phyloP scores from a whole-genome alignment of 177 flowering plant genomes.

The Telopea speciosissima region DNA sequence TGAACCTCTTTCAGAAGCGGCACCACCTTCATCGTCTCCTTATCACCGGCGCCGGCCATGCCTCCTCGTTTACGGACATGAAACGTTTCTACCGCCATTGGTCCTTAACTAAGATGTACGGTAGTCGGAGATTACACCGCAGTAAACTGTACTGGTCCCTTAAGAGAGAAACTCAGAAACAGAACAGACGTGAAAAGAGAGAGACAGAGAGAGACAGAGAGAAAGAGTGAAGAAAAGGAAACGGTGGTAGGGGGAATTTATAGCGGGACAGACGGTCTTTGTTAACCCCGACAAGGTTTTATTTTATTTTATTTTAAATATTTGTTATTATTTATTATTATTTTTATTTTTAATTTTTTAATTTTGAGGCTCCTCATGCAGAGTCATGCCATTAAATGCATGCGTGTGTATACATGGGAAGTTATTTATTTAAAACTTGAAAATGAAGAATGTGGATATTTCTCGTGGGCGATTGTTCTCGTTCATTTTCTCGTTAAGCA shows the following conservation, averaged over 20 bases:
- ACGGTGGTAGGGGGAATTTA: conserved; percentile 14
- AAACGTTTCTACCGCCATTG: conserved; percentile 29
- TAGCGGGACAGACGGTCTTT: conserved; percentile 24
- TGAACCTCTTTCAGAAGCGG: conserved; percentile 24
- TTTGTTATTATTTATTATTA: not conserved
- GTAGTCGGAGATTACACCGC: no score
- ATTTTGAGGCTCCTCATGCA: not conserved
- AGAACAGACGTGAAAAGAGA: not conserved
- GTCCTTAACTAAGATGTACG: no score
- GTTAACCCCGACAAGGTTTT: conserved; percentile 29
- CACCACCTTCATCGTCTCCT: not conserved
- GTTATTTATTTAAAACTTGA: not conserved
- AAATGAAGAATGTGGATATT: not conserved
- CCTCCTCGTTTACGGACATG: conserved; percentile 16
- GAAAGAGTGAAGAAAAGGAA: not conserved
- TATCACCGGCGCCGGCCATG: conserved; percentile 5
- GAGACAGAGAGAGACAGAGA: conserved; percentile 5
- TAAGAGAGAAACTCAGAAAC: no score
- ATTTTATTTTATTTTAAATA: not conserved
- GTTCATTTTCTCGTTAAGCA: no score
- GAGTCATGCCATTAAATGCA: conserved; percentile 2
- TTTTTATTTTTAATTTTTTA: not conserved
- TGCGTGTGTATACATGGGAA: conserved; percentile 6
- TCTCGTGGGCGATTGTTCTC: no score
- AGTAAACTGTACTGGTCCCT: no score